phyloP scores from a whole-genome alignment of 176 grass and related monocot genomes.

The Oryza glumipatula region DNA sequence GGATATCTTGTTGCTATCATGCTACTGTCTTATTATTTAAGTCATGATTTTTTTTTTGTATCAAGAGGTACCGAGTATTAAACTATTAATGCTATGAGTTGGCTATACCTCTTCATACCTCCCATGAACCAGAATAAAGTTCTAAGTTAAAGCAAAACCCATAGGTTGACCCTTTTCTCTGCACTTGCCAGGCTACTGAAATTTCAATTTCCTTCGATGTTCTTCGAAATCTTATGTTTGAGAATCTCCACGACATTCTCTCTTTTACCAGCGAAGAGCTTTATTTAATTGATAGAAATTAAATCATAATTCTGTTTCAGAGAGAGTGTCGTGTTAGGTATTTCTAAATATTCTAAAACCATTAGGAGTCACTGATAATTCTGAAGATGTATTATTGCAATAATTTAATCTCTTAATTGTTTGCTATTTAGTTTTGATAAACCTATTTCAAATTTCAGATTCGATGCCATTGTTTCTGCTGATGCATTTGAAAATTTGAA shows the following conservation, averaged over 20 bases:
- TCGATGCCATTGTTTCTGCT: slow-evolving; percentile 94
- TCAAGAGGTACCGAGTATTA: not conserved
- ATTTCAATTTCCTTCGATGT: slow-evolving; percentile 9
- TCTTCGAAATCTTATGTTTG: not conserved
- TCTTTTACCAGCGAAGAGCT: not conserved
- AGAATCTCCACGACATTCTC: not conserved
- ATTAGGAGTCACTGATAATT: slow-evolving; percentile 11
- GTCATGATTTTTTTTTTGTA: not conserved
- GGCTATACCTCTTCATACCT: not conserved
- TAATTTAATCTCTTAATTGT: not conserved
- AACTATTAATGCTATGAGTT: not conserved
- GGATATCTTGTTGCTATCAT: slow-evolving; percentile 13
- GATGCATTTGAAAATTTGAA: slow-evolving; percentile 97
- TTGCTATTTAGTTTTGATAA: slow-evolving; percentile 31
- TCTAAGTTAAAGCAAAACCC: slow-evolving; percentile 2
- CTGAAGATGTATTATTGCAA: slow-evolving; percentile 10
- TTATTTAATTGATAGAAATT: slow-evolving; percentile 11
- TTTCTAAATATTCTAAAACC: not conserved
- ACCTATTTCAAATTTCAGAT: slow-evolving; percentile 61
- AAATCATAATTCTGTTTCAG: not conserved
- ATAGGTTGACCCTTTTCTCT: slow-evolving; percentile 21
- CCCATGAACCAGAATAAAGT: not conserved
- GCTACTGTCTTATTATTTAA: slow-evolving; percentile 16
- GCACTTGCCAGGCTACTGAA: not conserved
- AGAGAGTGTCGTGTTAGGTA: not conserved